phyloP scores from a whole-genome alignment of 805 yeast species.

The Metschnikowia koreensis region DNA sequence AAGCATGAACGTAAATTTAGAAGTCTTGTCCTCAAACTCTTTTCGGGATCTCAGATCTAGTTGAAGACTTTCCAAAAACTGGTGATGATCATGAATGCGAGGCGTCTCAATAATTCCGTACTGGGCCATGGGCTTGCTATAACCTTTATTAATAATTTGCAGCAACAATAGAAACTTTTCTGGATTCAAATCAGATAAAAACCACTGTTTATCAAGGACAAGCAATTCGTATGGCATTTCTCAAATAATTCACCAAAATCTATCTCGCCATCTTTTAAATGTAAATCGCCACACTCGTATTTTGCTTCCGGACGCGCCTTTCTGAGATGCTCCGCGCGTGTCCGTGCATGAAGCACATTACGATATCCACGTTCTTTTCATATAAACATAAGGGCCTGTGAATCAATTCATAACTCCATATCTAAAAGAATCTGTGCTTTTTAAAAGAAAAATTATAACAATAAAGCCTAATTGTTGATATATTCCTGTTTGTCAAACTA shows the following conservation, averaged over 20 bases:
- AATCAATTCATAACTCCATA: too few relatives aligned
- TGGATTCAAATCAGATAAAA: not conserved
- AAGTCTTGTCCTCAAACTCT: not conserved
- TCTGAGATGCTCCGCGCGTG: not conserved
- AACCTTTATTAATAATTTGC: not conserved
- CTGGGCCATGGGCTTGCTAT: slow-evolving; percentile 16
- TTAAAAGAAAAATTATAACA: not conserved
- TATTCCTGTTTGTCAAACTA: not conserved
- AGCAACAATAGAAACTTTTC: not conserved
- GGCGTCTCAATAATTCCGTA: slow-evolving; percentile 41
- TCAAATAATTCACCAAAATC: too few relatives aligned
- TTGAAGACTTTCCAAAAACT: slow-evolving; percentile 25
- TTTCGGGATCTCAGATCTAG: slow-evolving; percentile 12
- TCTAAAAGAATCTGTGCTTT: not conserved
- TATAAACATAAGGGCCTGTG: too few relatives aligned
- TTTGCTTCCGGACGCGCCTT: not conserved
- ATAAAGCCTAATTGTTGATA: not conserved
- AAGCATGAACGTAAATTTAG: not conserved
- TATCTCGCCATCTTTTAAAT: slow-evolving; percentile 20
- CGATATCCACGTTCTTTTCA: too few relatives aligned
- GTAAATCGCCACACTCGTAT: not conserved
- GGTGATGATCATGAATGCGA: slow-evolving; percentile 33
- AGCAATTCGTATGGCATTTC: not conserved
- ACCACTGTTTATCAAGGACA: not conserved
- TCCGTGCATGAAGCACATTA: not conserved